Base-by-base conservation (phyloP, 148 eudicot genomes). In the Spergularia marina region DNA sequence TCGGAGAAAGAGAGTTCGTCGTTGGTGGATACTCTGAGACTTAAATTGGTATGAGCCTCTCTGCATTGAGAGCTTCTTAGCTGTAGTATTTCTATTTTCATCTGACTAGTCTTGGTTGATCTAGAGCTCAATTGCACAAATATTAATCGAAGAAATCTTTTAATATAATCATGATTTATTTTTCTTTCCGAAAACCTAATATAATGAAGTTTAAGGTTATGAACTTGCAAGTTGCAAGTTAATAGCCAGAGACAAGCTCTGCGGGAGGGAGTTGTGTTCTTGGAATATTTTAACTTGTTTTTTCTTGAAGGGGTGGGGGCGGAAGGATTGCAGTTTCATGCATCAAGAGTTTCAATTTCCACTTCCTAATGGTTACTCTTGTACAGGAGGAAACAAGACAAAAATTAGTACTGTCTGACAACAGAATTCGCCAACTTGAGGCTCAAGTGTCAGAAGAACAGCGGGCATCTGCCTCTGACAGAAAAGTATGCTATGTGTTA, bases 341-440 rank as follows among this genome's bases (percentile, higher is more conserved):
- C 67, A 44, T 4, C 49, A 4, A 44, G 7, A 44, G 10, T 44
- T 44, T 44, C 49, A 60, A n/a, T 30, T 49, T 7, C 52, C 57
- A 25, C 34, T 53, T 53, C 39, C 39, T 71, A 51, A 36, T 40
- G 25, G 59, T 57, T 76, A 70, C 53, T 51, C 57, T 51, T 64
- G 39, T 76, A 80, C 93, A 94, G 98, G 96, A 91, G 81, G 95
- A 91, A 71, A 85, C 91, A 54, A 85, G 98, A 74, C 87, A 94
- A 71, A 94, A 89, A 81, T 74, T 90, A 79, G 93, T 88, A 66
- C 23, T 63, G 64, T 90, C 97, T 75, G 98, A 94, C 52, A 92
- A 91, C 70, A 90, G 82, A 80, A 84, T 90, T 74, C 97, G 97
- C 69, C 98, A 87, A 78, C 87, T 90, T 63, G 97, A 90, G 82